phyloP scores from a whole-genome alignment of 2,329 filamentous ascomycete genomes.

The Trichoderma sp. region DNA sequence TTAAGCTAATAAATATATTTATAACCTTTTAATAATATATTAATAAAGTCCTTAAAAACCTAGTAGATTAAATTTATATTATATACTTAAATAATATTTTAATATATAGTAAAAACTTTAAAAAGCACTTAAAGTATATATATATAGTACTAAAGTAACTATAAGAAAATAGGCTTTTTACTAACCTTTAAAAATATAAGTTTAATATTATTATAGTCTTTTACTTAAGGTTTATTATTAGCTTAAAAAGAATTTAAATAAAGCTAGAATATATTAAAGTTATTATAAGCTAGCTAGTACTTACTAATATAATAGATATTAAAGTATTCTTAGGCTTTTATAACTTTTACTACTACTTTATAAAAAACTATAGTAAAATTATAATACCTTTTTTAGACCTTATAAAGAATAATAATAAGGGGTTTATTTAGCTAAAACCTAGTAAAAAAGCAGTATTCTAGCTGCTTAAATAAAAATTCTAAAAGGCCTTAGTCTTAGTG shows the following conservation, averaged over 20 bases:
- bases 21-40: too few relatives aligned
- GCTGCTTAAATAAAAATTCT: not conserved
- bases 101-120: too few relatives aligned
- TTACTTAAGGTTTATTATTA: slow-evolving; percentile 22
- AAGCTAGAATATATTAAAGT: slow-evolving; percentile 3
- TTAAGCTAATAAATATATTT: too few relatives aligned
- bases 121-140: too few relatives aligned
- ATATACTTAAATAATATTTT: too few relatives aligned
- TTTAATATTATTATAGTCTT: slow-evolving; percentile 14
- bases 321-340: not conserved
- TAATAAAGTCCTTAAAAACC: too few relatives aligned
- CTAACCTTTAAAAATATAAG: slow-evolving; percentile 27
- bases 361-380: slow-evolving; percentile 8
- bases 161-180: slow-evolving; percentile 24
- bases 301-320: not conserved
- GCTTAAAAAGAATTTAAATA: slow-evolving; percentile 25
- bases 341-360: not conserved
- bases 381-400: not conserved
- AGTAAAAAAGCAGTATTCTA: not conserved
- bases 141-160: too few relatives aligned
- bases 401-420: not conserved
- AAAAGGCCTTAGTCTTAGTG: not conserved
- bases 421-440: not conserved
- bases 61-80: too few relatives aligned
- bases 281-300: not conserved